phyloP scores from a whole-genome alignment of 2,329 filamentous ascomycete species.

The Aspergillus melleus region DNA sequence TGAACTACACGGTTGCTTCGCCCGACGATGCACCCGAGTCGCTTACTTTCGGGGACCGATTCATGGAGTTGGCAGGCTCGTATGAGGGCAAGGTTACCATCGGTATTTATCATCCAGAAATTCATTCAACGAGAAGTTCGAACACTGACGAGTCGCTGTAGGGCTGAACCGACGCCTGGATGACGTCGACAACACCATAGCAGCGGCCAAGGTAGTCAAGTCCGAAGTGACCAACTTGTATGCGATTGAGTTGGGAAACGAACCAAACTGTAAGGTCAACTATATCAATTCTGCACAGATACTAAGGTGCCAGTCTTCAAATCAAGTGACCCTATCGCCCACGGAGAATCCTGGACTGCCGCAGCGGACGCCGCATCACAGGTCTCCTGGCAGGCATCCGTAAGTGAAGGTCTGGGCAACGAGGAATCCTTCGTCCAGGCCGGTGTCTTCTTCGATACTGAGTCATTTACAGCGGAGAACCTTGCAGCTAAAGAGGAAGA shows the following conservation, averaged over 20 bases:
- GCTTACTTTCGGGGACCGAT: constrained; percentile 55
- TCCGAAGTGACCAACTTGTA: constrained; percentile 50
- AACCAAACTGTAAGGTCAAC: constrained; percentile 52
- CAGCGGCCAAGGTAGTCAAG: constrained; percentile 50
- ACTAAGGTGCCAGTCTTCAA: constrained; percentile 20
- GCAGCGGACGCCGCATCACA: constrained; percentile 35
- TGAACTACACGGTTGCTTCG: constrained; percentile 53
- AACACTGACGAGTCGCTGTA: constrained; percentile 27
- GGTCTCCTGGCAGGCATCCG: constrained; percentile 34
- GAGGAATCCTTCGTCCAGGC: constrained; percentile 31
- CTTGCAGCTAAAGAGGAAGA: constrained; percentile 39
- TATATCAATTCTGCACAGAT: neutral
- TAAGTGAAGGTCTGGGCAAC: constrained; percentile 29
- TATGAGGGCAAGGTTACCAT: constrained; percentile 51
- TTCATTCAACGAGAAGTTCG: neutral
- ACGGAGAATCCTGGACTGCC: constrained; percentile 31
- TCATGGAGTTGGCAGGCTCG: constrained; percentile 51
- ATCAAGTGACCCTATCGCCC: constrained; percentile 25
- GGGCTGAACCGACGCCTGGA: constrained; percentile 56
- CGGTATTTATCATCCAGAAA: neutral
- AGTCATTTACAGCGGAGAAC: constrained; percentile 37
- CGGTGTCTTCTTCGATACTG: constrained; percentile 37
- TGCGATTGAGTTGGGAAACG: constrained; percentile 59
- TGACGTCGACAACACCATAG: constrained; percentile 55
- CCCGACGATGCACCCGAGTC: constrained; percentile 50